Conservation (phyloP, 352 stramenopile genomes). For the Halophytophthora polymorphica region DNA sequence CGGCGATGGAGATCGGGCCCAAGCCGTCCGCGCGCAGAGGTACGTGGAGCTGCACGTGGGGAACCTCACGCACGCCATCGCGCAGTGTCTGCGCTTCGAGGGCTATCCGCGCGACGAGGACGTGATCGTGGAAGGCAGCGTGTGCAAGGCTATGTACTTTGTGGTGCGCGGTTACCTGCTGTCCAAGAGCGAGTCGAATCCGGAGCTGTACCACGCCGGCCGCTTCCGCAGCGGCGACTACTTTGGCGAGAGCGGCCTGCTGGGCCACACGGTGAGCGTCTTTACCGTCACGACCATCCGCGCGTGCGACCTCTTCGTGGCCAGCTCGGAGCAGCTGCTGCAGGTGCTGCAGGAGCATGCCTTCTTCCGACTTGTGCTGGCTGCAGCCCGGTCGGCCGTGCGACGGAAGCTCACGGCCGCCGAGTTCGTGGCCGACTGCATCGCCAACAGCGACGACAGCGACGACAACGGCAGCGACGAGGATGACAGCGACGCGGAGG, state of each 20-base stretch:
- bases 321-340: conserved; percentile 47
- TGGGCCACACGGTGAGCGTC: conserved; percentile 53
- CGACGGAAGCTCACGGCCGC: conserved; percentile 26
- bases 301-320: conserved; percentile 57
- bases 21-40: conserved; percentile 1
- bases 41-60: conserved; percentile 9
- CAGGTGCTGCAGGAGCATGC: conserved; percentile 31
- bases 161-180: conserved; percentile 57
- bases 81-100: conserved; percentile 56
- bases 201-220: conserved; percentile 40
- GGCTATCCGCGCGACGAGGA: conserved; percentile 56
- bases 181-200: conserved; percentile 46
- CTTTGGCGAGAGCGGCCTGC: conserved; percentile 50
- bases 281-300: conserved; percentile 49
- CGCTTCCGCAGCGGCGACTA: conserved; percentile 50
- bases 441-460: conserved; percentile 13
- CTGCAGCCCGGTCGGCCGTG: conserved; percentile 40
- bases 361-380: conserved; percentile 44
- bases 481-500: conserved; percentile 2
- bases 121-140: conserved; percentile 54
- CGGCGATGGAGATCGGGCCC: conserved; percentile 2
- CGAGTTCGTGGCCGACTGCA: conserved; percentile 26
- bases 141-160: conserved; percentile 69
- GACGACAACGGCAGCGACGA: conserved; percentile 1
- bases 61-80: conserved; percentile 38